Evolutionary conservation across 345 rosid genomes (phyloP).

Genomic region (Combretum micranthum): DNA sequence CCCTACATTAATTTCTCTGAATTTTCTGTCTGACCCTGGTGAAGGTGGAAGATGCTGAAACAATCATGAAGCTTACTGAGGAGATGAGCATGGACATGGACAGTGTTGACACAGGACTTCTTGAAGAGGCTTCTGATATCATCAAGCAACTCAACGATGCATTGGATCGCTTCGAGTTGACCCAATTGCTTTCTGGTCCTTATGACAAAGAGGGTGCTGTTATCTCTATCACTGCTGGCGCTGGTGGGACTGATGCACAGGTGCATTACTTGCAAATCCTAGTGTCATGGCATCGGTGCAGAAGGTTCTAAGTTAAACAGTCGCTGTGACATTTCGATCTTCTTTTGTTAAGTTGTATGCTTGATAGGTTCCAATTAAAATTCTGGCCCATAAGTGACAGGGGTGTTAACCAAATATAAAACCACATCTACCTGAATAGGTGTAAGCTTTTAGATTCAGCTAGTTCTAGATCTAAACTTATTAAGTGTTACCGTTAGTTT

Average conservation of each 20-base stretch:
- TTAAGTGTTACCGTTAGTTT: too few relatives aligned
- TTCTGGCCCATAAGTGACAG: too few relatives aligned
- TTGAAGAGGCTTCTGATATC: slow-evolving; percentile 68
- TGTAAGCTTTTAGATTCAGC: too few relatives aligned
- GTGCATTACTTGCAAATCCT: slow-evolving; percentile 26
- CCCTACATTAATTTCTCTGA: too few relatives aligned
- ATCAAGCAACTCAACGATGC: slow-evolving; percentile 64
- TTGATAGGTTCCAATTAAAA: too few relatives aligned
- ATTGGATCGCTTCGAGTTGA: slow-evolving; percentile 68
- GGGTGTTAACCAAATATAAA: too few relatives aligned
- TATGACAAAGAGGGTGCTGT: slow-evolving; percentile 94
- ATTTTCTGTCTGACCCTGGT: not conserved
- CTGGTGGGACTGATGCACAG: slow-evolving; percentile 99
- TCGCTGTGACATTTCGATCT: too few relatives aligned
- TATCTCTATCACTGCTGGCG: slow-evolving; percentile 82
- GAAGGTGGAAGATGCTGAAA: slow-evolving; percentile 93
- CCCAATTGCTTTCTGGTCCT: slow-evolving; percentile 91
- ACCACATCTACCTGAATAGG: too few relatives aligned
- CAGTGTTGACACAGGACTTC: slow-evolving; percentile 65
- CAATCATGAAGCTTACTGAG: slow-evolving; percentile 72
- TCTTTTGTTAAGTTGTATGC: too few relatives aligned
- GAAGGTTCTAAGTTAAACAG: too few relatives aligned
- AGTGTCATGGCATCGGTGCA: too few relatives aligned
- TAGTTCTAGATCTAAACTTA: too few relatives aligned
- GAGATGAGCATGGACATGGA: slow-evolving; percentile 99